A percentile compares a stretch with the other conserved stretches of the same genome.
These are phyloP conservation scores for Cutaneotrichosporon sp. DNA, from an alignment of 1,284 basidiomycete species.

Conservation along the genomic window DNA sequence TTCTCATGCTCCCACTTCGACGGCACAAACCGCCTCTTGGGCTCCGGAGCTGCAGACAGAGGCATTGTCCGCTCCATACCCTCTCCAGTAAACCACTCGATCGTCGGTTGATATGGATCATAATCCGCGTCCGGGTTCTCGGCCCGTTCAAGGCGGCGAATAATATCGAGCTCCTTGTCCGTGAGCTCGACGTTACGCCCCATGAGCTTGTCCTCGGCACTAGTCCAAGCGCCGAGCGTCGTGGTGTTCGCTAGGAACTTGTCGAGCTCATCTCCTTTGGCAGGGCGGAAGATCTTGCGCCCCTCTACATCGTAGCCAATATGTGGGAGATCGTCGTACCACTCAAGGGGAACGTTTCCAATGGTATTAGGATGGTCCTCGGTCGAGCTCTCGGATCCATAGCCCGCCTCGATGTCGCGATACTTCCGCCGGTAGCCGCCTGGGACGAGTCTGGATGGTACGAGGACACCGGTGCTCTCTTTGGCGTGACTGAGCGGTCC, in stretches of 20 bases:
- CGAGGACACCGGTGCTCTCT: constrained; percentile 38
- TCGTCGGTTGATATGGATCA: constrained; percentile 86
- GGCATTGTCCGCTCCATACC: constrained; percentile 93
- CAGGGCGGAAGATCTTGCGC: constrained; percentile 88
- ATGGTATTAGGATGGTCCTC: constrained; percentile 96
- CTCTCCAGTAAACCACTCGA: constrained; percentile 96
- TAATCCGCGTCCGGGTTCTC: constrained; percentile 89
- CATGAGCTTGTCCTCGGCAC: constrained; percentile 83
- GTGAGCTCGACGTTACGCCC: constrained; percentile 84
- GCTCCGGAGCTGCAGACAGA: constrained; percentile 83
- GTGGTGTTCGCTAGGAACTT: constrained; percentile 94
- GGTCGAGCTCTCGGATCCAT: constrained; percentile 94
- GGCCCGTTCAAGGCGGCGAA: constrained; percentile 77
- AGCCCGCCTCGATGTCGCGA: constrained; percentile 90
- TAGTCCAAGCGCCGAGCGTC: constrained; percentile 87
- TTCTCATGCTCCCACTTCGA: constrained; percentile 99
- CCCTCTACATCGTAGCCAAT: constrained; percentile 96
- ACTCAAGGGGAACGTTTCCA: constrained; percentile 93
- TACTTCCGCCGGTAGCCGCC: constrained; percentile 85
- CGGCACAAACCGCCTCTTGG: constrained; percentile 92
- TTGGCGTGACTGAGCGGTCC: constrained; percentile 44
- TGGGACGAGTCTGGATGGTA: constrained; percentile 56
- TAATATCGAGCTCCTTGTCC: constrained; percentile 90
- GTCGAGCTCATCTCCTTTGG: constrained; percentile 93
- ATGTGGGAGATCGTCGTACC: constrained; percentile 99